Percentiles rank a stretch among this genome's conserved stretches.
These are phyloP conservation scores for Crithidia thermophila DNA, from an alignment of 208 protist genomes.

Conservation along the genomic window DNA sequence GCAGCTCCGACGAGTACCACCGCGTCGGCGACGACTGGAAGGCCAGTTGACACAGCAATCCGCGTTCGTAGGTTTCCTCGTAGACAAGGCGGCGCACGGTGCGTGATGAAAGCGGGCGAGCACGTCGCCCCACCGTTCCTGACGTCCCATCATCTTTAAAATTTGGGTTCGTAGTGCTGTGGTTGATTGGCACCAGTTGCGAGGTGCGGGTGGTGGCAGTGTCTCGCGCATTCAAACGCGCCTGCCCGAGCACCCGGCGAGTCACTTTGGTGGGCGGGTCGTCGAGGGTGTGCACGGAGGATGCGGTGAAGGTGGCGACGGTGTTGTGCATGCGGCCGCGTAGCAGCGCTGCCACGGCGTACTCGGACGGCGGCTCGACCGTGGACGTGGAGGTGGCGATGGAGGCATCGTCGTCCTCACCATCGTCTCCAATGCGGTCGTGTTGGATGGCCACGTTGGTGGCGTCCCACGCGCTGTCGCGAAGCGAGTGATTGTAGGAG, in stretches of 20 bases:
- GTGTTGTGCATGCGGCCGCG: constrained; percentile 27
- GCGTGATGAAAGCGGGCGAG: background rate
- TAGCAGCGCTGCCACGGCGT: constrained; percentile 18
- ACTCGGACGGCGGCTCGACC: constrained; percentile 15
- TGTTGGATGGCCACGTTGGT: no score
- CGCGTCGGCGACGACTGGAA: constrained; percentile 30
- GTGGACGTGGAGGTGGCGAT: background rate
- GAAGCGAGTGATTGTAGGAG: background rate
- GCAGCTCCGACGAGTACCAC: constrained; percentile 35
- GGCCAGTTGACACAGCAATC: constrained; percentile 32
- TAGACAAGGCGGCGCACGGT: constrained; percentile 48
- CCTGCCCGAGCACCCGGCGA: constrained; percentile 1
- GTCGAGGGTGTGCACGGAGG: constrained; percentile 22
- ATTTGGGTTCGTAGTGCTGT: no score
- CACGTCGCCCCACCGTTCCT: background rate
- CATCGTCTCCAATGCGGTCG: no score
- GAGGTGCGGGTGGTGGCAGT: no score
- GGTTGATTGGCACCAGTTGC: no score
- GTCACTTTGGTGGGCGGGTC: constrained; percentile 15
- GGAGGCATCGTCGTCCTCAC: background rate
- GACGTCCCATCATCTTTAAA: background rate
- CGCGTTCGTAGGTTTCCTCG: constrained; percentile 56
- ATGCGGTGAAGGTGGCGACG: constrained; percentile 21
- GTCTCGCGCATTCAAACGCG: background rate
- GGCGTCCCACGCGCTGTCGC: background rate